Conservation (phyloP, 2,329 filamentous ascomycete species). For the Aspergillus sp. region DNA sequence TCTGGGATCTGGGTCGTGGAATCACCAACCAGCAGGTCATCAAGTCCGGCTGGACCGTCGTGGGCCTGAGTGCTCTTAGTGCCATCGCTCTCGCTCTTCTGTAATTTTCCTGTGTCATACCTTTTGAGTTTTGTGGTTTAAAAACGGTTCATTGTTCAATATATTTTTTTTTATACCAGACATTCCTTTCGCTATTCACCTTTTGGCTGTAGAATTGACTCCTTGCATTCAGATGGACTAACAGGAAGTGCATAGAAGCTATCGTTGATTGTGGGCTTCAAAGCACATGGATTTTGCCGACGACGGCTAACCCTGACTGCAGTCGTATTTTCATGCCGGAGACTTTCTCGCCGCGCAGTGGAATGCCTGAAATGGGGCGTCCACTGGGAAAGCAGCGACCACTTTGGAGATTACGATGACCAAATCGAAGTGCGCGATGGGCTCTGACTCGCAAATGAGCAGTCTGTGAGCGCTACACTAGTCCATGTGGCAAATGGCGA, state of each 20-base stretch:
- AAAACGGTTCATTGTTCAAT: constrained; percentile 24
- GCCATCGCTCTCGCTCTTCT: constrained; percentile 48
- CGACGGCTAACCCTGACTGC: no score
- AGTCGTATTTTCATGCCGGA: no score
- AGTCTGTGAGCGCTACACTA: no score
- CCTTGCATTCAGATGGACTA: no score
- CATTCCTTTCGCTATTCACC: constrained; percentile 19
- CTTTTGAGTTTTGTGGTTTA: constrained; percentile 28
- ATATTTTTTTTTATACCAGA: constrained; percentile 17
- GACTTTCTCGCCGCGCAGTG: no score
- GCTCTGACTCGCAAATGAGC: no score
- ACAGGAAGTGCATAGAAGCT: neutral
- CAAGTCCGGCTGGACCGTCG: constrained; percentile 61
- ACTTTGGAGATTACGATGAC: no score
- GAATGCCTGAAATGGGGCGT: no score
- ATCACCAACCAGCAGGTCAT: constrained; percentile 65
- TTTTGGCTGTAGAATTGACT: constrained; percentile 1
- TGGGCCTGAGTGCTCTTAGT: constrained; percentile 54
- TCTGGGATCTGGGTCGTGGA: constrained; percentile 64
- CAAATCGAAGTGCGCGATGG: no score
- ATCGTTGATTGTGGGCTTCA: neutral
- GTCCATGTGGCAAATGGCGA: no score
- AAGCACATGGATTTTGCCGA: neutral
- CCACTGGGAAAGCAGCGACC: no score
- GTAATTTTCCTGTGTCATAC: constrained; percentile 32